Evolutionary conservation across 352 stramenopile genomes (phyloP).

Genomic region (Aphanomyces invadans): DNA sequence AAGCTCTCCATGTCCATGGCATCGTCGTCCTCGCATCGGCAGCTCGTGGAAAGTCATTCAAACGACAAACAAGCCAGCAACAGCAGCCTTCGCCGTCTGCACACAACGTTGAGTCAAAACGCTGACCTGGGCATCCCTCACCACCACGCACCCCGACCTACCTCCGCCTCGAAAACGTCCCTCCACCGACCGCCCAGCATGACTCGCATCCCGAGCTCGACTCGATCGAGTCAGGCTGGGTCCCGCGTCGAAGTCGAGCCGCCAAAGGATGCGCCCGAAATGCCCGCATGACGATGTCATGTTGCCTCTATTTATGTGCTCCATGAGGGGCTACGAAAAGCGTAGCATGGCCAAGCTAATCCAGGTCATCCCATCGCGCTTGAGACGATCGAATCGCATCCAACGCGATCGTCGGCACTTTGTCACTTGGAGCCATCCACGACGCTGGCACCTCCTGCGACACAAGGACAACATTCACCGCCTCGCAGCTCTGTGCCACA

Average conservation of each 20-base stretch:
- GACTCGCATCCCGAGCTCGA: background rate
- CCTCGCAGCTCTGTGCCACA: background rate
- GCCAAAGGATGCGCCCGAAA: no score
- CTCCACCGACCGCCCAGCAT: background rate
- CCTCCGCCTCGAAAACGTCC: background rate
- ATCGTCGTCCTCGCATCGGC: no score
- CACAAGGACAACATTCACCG: background rate
- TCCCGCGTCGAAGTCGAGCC: no score
- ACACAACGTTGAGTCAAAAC: background rate
- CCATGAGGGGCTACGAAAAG: no score
- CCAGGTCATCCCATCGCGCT: background rate
- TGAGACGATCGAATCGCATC: background rate
- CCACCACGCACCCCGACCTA: background rate
- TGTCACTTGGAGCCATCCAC: background rate
- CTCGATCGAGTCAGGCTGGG: no score
- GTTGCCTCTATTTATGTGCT: no score
- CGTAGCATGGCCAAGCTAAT: no score
- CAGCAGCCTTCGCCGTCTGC: background rate
- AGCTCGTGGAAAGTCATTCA: no score
- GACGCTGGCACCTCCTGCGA: background rate
- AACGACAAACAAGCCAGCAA: background rate
- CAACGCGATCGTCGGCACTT: background rate
- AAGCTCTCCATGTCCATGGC: background rate
- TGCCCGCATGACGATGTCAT: no score
- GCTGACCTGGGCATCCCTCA: background rate